Percentiles rank a stretch among this genome's conserved stretches.
These are phyloP conservation scores for Fusarium beomiforme DNA, from an alignment of 2,329 filamentous ascomycete genomes.

Conservation along the genomic window DNA sequence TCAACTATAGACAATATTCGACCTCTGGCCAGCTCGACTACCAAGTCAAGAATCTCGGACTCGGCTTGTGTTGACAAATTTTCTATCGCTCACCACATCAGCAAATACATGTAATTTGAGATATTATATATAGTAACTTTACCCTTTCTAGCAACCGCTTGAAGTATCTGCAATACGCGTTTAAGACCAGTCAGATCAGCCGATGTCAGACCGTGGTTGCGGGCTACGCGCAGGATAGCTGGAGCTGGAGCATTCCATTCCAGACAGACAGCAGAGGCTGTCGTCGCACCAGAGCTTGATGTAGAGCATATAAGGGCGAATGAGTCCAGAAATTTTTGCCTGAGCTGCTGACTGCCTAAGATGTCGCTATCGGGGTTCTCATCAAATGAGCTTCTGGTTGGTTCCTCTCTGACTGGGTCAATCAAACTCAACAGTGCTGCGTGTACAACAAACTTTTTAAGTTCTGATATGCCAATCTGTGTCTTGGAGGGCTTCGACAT, in stretches of 20 bases:
- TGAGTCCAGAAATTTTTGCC: conserved; percentile 48
- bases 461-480: too few species aligned
- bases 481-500: too few species aligned
- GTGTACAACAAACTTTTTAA: not conserved
- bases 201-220: conserved; percentile 38
- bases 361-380: not conserved
- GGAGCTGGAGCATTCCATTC: conserved; percentile 28
- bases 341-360: conserved; percentile 13
- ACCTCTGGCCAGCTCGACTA: not conserved
- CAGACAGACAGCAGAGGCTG: conserved; percentile 46
- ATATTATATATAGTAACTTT: not conserved
- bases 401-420: conserved; percentile 11
- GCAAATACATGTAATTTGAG: fast-evolving
- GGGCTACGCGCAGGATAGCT: conserved; percentile 31
- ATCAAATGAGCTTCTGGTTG: conserved; percentile 5
- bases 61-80: conserved; percentile 10
- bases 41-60: not conserved
- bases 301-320: conserved; percentile 47
- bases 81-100: not conserved
- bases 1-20: not conserved
- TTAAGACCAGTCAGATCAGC: not conserved
- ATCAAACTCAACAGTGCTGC: conserved; percentile 2
- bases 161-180: conserved; percentile 3
- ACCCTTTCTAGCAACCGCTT: not conserved
- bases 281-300: conserved; percentile 29